Conservation (phyloP, 768 basidiomycete species). For the Lactifluus rugatus region DNA sequence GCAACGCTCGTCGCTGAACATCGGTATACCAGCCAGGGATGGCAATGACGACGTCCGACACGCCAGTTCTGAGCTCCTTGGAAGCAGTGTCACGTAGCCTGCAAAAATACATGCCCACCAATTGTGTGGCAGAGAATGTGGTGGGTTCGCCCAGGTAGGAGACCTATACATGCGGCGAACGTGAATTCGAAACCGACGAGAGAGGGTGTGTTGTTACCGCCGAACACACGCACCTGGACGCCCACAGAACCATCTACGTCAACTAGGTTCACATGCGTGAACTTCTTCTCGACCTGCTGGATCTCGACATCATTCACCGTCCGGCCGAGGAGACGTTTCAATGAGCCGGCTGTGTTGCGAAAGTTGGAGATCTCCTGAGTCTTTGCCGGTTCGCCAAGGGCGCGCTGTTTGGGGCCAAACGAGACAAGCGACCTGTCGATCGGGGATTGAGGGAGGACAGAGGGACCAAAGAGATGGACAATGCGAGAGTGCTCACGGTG, state of each 20-base stretch:
- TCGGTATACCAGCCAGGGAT: slow-evolving; percentile 98
- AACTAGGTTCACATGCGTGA: slow-evolving; percentile 76
- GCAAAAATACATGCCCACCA: slow-evolving; percentile 83
- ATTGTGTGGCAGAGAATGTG: slow-evolving; percentile 79
- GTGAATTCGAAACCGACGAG: slow-evolving; percentile 14
- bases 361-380: slow-evolving; percentile 97
- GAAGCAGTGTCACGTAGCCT: slow-evolving; percentile 84
- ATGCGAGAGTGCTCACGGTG: slow-evolving; percentile 59
- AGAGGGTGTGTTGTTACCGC: not conserved
- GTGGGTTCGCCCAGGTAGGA: slow-evolving; percentile 76
- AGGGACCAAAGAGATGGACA: not conserved
- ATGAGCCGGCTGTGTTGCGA: slow-evolving; percentile 89
- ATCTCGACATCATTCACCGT: slow-evolving; percentile 74
- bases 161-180: slow-evolving; percentile 43
- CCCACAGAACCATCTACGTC: slow-evolving; percentile 81
- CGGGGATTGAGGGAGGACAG: not conserved
- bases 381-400: slow-evolving; percentile 93
- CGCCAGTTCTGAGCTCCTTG: slow-evolving; percentile 73
- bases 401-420: slow-evolving; percentile 84
- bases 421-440: slow-evolving; percentile 76
- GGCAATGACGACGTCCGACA: slow-evolving; percentile 90
- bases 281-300: slow-evolving; percentile 79
- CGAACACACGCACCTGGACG: slow-evolving; percentile 53
- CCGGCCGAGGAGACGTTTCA: slow-evolving; percentile 87
- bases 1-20: slow-evolving; percentile 77